These are phyloP conservation scores for Beauveria sp. DNA, from an alignment of 2,329 filamentous ascomycete genomes.

Conservation along the genomic window DNA sequence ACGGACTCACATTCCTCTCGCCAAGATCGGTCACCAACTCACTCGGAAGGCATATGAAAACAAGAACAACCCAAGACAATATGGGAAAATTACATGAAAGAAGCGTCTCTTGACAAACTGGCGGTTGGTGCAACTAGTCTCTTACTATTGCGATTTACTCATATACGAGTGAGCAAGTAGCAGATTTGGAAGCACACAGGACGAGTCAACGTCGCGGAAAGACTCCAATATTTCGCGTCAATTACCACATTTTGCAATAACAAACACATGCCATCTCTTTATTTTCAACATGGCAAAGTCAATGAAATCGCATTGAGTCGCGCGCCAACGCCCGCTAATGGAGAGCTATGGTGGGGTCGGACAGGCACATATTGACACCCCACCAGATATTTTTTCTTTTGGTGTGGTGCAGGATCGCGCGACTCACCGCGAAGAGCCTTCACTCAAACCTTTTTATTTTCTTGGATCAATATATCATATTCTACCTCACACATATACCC, in stretches of 20 bases:
- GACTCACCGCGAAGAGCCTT: conserved; percentile 3
- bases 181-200: neutral
- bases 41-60: no score
- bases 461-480: neutral
- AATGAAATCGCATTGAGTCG: neutral
- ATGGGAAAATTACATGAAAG: no score
- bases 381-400: conserved; percentile 11
- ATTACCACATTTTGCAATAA: neutral
- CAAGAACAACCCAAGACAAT: no score
- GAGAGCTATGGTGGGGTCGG: conserved; percentile 9
- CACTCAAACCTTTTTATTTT: neutral
- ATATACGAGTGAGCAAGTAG: neutral
- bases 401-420: conserved; percentile 5
- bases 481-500: neutral
- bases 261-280: neutral
- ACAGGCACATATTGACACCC: conserved; percentile 10
- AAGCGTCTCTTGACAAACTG: no score
- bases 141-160: neutral
- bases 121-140: neutral
- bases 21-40: no score
- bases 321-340: neutral
- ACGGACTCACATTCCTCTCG: no score
- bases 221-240: neutral
- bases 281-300: neutral
- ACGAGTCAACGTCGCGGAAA: neutral